Percentiles rank a stretch among this genome's conserved stretches.
Evolutionary conservation across 2,329 filamentous ascomycete genomes (phyloP).

Genomic region (Colletotrichum lini): DNA sequence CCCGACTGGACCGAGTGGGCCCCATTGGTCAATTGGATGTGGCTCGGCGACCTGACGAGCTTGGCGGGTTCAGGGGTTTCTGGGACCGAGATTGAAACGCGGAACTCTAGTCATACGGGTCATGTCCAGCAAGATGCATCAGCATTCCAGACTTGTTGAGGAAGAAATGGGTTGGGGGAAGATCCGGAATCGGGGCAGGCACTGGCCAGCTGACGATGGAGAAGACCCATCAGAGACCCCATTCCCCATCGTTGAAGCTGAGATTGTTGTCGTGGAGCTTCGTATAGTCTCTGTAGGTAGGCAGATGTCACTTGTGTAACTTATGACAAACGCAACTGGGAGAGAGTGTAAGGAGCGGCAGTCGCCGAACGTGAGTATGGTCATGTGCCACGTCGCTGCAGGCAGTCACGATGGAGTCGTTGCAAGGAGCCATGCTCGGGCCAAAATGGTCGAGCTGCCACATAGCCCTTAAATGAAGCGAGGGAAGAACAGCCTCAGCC

Average conservation of each 20-base stretch:
- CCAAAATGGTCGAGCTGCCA: constrained; percentile 12
- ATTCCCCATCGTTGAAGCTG: constrained; percentile 17
- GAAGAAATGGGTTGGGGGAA: not conserved
- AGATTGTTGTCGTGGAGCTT: not conserved
- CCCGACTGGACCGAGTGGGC: constrained; percentile 17
- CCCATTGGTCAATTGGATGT: constrained; percentile 36
- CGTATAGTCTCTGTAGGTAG: not conserved
- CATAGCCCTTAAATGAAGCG: constrained; percentile 20
- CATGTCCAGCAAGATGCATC: constrained; percentile 13
- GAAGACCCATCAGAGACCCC: constrained; percentile 21
- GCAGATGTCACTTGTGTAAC: not conserved
- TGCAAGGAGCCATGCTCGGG: constrained; percentile 26
- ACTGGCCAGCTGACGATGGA: constrained; percentile 19
- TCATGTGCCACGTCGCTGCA: constrained; percentile 29
- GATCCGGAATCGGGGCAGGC: not conserved
- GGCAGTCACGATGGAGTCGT: constrained; percentile 31
- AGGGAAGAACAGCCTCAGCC: constrained; percentile 15
- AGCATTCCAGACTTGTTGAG: constrained; percentile 32
- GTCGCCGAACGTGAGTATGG: constrained; percentile 32
- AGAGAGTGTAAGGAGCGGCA: constrained; percentile 2
- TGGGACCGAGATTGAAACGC: constrained; percentile 28
- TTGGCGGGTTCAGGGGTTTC: constrained; percentile 31
- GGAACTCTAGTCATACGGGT: constrained; percentile 27
- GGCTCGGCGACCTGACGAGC: not conserved
- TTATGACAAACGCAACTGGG: constrained; percentile 1